Conservation (phyloP, 2,329 filamentous ascomycete genomes). For the Lecanicillium sp. region DNA sequence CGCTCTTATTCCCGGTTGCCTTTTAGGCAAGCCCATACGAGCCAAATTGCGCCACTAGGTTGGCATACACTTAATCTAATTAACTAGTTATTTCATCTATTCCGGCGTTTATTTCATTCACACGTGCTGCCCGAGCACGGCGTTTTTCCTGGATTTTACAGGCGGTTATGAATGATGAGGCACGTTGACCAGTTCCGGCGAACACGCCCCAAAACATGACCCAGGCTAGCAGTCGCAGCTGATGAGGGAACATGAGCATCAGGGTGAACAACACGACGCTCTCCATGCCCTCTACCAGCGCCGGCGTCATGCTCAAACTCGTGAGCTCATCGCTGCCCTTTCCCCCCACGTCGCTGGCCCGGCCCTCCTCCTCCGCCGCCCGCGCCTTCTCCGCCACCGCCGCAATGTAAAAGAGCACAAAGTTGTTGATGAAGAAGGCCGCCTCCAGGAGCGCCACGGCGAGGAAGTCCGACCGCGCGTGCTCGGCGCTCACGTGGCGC, state of each 20-base stretch:
- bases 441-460: not conserved
- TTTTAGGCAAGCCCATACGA: not conserved
- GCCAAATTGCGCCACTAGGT: too few species aligned
- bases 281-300: not conserved
- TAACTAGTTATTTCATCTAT: too few species aligned
- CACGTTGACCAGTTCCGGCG: not conserved
- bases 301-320: not conserved
- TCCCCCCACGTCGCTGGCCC: not conserved
- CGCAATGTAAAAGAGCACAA: not conserved
- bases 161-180: not conserved
- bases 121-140: too few species aligned
- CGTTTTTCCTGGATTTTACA: not conserved
- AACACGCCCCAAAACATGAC: not conserved
- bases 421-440: not conserved
- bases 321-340: not conserved
- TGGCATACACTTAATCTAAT: too few species aligned
- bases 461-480: not conserved
- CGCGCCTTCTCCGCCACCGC: not conserved
- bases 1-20: not conserved
- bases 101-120: too few species aligned
- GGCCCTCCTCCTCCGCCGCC: not conserved
- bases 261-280: not conserved
- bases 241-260: not conserved
- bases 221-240: not conserved
- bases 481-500: not conserved